Conservation (phyloP, 306 rosid genomes). For the Acacia confusa region DNA sequence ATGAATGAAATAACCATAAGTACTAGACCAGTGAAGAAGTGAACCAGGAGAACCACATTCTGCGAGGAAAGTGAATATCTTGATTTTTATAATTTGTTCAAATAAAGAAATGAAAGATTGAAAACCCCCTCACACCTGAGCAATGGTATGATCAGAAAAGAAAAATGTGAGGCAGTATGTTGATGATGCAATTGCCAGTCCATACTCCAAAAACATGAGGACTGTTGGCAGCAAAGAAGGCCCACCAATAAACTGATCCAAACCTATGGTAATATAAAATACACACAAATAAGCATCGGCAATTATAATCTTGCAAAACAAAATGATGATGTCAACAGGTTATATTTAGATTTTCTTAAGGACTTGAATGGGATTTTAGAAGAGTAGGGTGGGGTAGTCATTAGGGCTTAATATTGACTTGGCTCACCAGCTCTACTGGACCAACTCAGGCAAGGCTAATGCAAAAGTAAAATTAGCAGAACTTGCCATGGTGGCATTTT, state of each 20-base stretch:
- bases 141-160: slow-evolving; percentile 86
- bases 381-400: not conserved
- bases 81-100: slow-evolving; percentile 29
- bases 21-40: slow-evolving; percentile 85
- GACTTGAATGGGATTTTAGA: not conserved
- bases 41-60: slow-evolving; percentile 89
- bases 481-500: not conserved
- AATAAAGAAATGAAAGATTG: slow-evolving; percentile 19
- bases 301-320: slow-evolving; percentile 16
- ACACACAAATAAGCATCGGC: slow-evolving; percentile 21
- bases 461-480: not conserved
- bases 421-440: not conserved
- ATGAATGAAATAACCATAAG: slow-evolving; percentile 92
- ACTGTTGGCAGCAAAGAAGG: slow-evolving; percentile 70
- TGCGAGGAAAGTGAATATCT: slow-evolving; percentile 42
- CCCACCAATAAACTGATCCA: slow-evolving; percentile 91
- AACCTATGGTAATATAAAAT: slow-evolving; percentile 50
- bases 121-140: slow-evolving; percentile 64
- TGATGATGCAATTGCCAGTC: slow-evolving; percentile 88
- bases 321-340: not conserved
- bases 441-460: not conserved
- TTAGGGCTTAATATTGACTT: not conserved
- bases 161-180: slow-evolving; percentile 94
- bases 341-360: not conserved
- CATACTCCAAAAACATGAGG: slow-evolving; percentile 78